Evolutionary conservation across 140 eudicot species (phyloP).

Genomic region (Oenanthe javanica): DNA sequence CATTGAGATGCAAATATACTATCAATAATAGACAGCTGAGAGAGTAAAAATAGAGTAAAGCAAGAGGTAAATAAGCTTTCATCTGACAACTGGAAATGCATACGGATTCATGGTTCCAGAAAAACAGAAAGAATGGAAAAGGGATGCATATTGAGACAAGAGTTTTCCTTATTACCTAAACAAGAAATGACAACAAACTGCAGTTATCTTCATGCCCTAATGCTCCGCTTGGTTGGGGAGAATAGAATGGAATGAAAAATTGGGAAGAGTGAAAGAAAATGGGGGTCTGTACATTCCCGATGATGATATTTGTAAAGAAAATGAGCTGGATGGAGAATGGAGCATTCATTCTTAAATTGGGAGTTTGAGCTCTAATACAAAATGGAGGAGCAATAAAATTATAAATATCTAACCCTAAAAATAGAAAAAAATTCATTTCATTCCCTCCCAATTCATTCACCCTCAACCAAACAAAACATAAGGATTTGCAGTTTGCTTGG

Average conservation of each 20-base stretch:
- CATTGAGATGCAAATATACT: not conserved
- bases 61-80: not conserved
- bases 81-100: not conserved
- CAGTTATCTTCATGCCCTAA: slow-evolving; percentile 38
- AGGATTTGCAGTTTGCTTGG: not conserved
- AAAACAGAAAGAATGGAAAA: not conserved
- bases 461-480: not conserved
- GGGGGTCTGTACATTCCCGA: no score
- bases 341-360: no score
- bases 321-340: no score
- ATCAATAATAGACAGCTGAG: not conserved
- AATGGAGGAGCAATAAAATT: no score
- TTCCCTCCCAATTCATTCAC: no score
- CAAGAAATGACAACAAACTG: not conserved
- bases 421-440: no score
- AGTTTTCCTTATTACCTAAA: not conserved
- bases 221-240: no score
- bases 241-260: no score
- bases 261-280: no score
- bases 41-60: not conserved
- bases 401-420: no score
- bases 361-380: no score
- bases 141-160: not conserved
- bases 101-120: not conserved
- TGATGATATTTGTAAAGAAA: no score